phyloP scores from a whole-genome alignment of 75 land plant genomes.

The Isoetes taiwanensis region DNA sequence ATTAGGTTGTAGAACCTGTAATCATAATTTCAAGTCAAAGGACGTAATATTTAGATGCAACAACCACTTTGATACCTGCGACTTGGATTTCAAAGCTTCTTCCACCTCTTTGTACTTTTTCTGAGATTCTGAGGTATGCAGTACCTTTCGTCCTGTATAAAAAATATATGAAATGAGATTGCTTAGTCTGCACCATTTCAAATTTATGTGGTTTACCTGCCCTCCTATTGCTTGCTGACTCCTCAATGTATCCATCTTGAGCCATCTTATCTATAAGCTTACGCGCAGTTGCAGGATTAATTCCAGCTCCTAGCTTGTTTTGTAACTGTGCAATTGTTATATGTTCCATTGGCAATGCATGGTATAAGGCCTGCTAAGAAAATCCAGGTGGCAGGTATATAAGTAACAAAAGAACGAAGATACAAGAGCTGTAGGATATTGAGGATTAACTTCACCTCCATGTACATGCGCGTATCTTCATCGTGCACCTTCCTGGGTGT shows the following conservation, averaged over 20 bases:
- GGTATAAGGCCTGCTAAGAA: slow-evolving; percentile 8
- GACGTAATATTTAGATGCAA: background rate
- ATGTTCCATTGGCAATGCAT: slow-evolving; percentile 8
- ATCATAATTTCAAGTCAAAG: background rate
- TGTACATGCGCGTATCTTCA: too few species aligned
- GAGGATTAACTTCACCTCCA: background rate
- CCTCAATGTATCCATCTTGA: slow-evolving; percentile 10
- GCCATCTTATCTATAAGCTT: slow-evolving; percentile 2
- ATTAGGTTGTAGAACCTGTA: background rate
- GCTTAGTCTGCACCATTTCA: background rate
- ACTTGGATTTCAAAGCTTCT: background rate
- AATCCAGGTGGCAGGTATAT: background rate
- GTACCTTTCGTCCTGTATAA: slow-evolving; percentile 49
- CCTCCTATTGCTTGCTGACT: background rate
- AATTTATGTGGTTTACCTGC: background rate
- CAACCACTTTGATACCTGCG: background rate
- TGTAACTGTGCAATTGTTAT: slow-evolving; percentile 5
- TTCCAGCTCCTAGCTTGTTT: background rate
- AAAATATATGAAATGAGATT: background rate
- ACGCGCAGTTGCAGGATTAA: background rate
- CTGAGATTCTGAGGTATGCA: slow-evolving; percentile 34
- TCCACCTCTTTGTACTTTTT: slow-evolving; percentile 46
- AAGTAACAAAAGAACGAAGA: background rate
- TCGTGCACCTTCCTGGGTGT: too few species aligned
- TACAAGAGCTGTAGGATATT: background rate